Evolutionary conservation across 108 stramenopile genomes (phyloP).

Genomic region (Fragilaria crotonensis): DNA sequence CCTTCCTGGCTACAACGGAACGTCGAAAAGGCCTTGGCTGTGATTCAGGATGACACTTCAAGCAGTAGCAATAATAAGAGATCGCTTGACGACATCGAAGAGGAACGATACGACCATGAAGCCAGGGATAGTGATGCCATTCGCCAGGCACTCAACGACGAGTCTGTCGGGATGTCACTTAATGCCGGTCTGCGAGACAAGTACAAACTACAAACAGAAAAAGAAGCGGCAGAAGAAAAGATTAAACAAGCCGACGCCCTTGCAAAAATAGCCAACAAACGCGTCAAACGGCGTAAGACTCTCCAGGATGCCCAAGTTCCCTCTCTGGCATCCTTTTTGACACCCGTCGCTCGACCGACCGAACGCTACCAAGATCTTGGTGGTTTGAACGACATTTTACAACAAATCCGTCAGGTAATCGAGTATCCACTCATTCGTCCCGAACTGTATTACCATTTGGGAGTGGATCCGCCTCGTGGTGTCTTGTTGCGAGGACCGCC

Average conservation of each 20-base stretch:
- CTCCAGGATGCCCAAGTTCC: neutral
- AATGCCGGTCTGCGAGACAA: conserved; percentile 60
- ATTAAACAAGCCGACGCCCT: neutral
- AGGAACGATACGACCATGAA: conserved; percentile 36
- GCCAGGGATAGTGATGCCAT: conserved; percentile 26
- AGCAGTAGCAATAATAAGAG: conserved; percentile 8
- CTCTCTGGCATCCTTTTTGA: conserved; percentile 6
- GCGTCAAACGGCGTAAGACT: conserved; percentile 3
- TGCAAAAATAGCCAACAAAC: neutral
- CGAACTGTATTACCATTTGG: conserved; percentile 92
- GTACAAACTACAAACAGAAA: conserved; percentile 40
- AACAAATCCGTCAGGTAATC: conserved; percentile 75
- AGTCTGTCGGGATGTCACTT: conserved; percentile 32
- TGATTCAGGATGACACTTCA: conserved; percentile 1
- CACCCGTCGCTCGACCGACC: conserved; percentile 66
- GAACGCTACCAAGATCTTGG: conserved; percentile 82
- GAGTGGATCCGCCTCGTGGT: conserved; percentile 97
- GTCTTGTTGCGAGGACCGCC: conserved; percentile 97
- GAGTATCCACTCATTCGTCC: conserved; percentile 96
- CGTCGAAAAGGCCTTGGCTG: conserved; percentile 36
- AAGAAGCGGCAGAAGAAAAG: conserved; percentile 1
- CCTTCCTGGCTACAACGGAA: conserved; percentile 24
- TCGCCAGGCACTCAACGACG: conserved; percentile 6
- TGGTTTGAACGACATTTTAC: conserved; percentile 61
- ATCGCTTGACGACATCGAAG: conserved; percentile 7